A percentile compares a stretch with the other conserved stretches of the same genome.
Conservation (phyloP, 1,284 basidiomycete genomes). For the Phenoliferia sp. region DNA sequence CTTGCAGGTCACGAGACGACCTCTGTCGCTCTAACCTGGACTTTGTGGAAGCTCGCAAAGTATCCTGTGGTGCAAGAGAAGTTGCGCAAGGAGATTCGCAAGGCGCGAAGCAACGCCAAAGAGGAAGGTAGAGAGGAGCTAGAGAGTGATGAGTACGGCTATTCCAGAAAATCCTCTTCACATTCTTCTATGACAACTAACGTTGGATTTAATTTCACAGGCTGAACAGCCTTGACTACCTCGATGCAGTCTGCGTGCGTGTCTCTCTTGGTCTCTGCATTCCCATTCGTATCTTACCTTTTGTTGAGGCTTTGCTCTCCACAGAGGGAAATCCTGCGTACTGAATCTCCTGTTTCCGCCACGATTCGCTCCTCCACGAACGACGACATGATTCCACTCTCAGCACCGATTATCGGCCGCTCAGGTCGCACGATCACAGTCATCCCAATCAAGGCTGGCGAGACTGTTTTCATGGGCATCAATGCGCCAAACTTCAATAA, state of each 20-base stretch:
- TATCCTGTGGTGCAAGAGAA: slow-evolving; percentile 54
- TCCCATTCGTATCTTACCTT: no score
- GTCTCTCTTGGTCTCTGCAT: no score
- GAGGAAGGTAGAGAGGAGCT: slow-evolving; percentile 35
- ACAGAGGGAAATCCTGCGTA: not conserved
- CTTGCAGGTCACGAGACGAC: slow-evolving; percentile 67
- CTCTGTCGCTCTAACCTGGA: slow-evolving; percentile 66
- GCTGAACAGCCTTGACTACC: slow-evolving; percentile 60
- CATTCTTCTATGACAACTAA: not conserved
- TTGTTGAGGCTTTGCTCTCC: not conserved
- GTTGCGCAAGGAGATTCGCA: slow-evolving; percentile 54
- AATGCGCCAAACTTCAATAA: slow-evolving; percentile 58
- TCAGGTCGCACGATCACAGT: not conserved
- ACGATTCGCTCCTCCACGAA: not conserved
- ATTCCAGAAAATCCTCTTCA: not conserved
- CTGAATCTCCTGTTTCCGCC: not conserved
- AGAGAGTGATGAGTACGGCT: slow-evolving; percentile 50
- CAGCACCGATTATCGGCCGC: not conserved
- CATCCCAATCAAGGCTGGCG: slow-evolving; percentile 40
- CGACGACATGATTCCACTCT: not conserved
- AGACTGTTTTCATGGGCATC: slow-evolving; percentile 60
- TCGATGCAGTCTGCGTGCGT: slow-evolving; percentile 64
- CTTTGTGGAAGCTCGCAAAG: slow-evolving; percentile 59
- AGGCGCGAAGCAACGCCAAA: slow-evolving; percentile 41
- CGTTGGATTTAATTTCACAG: not conserved